Base-by-base conservation (phyloP, 2,329 filamentous ascomycete genomes). In the Penicillium sp. region DNA sequence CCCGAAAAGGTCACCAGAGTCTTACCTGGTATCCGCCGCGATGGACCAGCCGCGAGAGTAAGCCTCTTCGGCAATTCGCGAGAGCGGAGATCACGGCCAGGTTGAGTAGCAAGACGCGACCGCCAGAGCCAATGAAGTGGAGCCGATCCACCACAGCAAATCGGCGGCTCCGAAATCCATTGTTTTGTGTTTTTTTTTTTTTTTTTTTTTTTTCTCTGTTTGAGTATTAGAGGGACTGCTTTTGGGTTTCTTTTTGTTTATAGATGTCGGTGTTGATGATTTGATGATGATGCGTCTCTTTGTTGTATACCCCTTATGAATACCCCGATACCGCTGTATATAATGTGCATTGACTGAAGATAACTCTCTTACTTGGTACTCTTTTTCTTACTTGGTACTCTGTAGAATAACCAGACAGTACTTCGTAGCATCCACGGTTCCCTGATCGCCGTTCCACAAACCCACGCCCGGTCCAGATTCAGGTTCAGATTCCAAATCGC, bases 241-340 rank as follows among this genome's bases (percentile, higher is more conserved):
- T 25, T 37, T 33, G 30, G 34, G 27, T 30, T 34, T 28, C 5
- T 22, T 29, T 6, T 11, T 23, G 11, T 23, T 25, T 35, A 12
- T 15, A 28, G 25, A 18, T 17, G 20, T 37, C 27, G 32, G 26
- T 35, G 25, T 35, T 14, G 31, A 44, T 33, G 42, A 41, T 42
- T 30, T 41, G 28, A 44, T 38, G 42, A 35, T 35, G 30, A 42
- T 41, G 42, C 26, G 5, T 35, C 14, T 31, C 23, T 27, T 27
- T 27, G 11, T 18, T 35, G 16, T 42, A 38, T 42, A 38, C 39
- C 35, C 35, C 25, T 4, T 4, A 6, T 11, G 25, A 6, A 5
- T 27, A 16, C 17, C 16, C 26, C 16, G 25, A 37, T 42, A 42
- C 35, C 33, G 37, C 28, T 37, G 33, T 30, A 35, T 26, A 27